Percentiles rank a stretch among this genome's conserved stretches.
phyloP scores from a whole-genome alignment of 2,329 filamentous ascomycete genomes.

The Fusarium cyanostomum region DNA sequence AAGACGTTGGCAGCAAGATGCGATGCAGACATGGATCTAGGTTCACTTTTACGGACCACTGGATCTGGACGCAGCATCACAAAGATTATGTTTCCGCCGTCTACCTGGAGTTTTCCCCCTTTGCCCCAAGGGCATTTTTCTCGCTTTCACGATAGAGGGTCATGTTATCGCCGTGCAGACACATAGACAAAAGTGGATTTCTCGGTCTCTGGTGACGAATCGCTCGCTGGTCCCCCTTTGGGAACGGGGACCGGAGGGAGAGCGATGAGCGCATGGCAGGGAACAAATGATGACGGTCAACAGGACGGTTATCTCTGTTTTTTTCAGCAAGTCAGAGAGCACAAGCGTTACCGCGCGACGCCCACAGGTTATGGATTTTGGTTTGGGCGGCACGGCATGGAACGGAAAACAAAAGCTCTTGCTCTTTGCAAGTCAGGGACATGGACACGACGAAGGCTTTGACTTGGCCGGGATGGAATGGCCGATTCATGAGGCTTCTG shows the following conservation, averaged over 20 bases:
- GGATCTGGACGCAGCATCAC: slow-evolving; percentile 51
- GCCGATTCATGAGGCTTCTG: slow-evolving; percentile 43
- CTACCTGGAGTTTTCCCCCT: slow-evolving; percentile 47
- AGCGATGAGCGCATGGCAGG: slow-evolving; percentile 47
- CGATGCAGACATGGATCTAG: slow-evolving; percentile 48
- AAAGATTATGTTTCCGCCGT: slow-evolving; percentile 51
- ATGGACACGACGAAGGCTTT: slow-evolving; percentile 45
- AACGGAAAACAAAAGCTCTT: slow-evolving; percentile 46
- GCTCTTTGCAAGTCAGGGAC: slow-evolving; percentile 45
- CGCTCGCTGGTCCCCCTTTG: slow-evolving; percentile 48
- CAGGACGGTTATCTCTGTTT: slow-evolving; percentile 50
- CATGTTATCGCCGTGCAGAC: slow-evolving; percentile 57
- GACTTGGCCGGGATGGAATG: slow-evolving; percentile 38
- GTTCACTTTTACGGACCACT: slow-evolving; percentile 28
- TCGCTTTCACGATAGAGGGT: slow-evolving; percentile 56
- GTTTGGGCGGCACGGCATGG: slow-evolving; percentile 47
- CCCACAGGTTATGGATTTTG: slow-evolving; percentile 51
- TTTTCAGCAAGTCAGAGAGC: slow-evolving; percentile 47
- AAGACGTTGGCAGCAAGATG: slow-evolving; percentile 52
- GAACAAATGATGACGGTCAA: slow-evolving; percentile 46
- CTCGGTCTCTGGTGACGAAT: slow-evolving; percentile 63
- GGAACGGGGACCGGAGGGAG: slow-evolving; percentile 46
- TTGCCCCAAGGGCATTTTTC: slow-evolving; percentile 51
- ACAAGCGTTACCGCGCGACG: slow-evolving; percentile 51
- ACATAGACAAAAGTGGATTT: slow-evolving; percentile 75